These are phyloP conservation scores for Hanseniaspora taiwanica DNA, from an alignment of 805 yeast genomes.

Conservation along the genomic window DNA sequence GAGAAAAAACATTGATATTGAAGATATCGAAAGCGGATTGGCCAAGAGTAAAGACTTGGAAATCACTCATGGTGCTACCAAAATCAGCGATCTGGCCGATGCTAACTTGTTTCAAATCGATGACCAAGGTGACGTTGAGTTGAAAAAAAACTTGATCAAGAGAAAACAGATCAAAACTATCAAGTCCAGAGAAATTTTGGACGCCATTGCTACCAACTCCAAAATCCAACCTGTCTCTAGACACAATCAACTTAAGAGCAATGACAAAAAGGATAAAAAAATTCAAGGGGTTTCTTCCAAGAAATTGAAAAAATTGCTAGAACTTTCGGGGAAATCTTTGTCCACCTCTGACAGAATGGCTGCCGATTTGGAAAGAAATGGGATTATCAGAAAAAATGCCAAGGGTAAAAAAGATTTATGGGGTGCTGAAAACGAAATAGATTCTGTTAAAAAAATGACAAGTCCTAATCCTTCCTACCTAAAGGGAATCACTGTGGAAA, in stretches of 20 bases:
- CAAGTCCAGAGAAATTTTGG: conserved; percentile 58
- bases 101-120: conserved; percentile 37
- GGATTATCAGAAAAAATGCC: conserved; percentile 37
- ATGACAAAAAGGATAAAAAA: conserved; percentile 26
- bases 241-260: conserved; percentile 24
- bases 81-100: conserved; percentile 15
- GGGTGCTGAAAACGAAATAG: conserved; percentile 30
- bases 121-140: conserved; percentile 43
- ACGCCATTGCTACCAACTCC: conserved; percentile 40
- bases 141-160: conserved; percentile 28
- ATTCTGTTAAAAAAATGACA: conserved; percentile 8
- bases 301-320: conserved; percentile 53
- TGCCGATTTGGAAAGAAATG: conserved; percentile 37
- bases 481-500: conserved; percentile 11
- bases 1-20: conserved; percentile 88
- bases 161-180: conserved; percentile 30
- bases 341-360: conserved; percentile 4
- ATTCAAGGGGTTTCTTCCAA: conserved; percentile 52
- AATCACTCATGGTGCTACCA: conserved; percentile 22
- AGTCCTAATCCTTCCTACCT: conserved; percentile 21
- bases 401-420: conserved; percentile 49
- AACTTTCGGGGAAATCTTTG: conserved; percentile 50
- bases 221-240: conserved; percentile 52
- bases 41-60: conserved; percentile 54
- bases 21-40: conserved; percentile 59